Base-by-base conservation (phyloP, 352 stramenopile genomes). In the Pythium graminicola region DNA sequence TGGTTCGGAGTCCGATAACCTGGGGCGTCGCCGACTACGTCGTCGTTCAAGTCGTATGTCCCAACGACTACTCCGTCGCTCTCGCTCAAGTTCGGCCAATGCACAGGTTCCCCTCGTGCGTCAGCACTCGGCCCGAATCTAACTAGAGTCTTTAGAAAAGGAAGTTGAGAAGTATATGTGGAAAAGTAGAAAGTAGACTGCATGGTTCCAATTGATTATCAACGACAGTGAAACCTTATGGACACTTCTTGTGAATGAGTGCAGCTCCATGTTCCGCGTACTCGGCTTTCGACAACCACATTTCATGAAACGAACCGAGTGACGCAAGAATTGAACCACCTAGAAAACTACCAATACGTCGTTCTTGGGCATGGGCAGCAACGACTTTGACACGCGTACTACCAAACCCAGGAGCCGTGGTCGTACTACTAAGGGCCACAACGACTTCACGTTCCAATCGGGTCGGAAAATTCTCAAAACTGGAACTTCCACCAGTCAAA, bases 261-360 rank as follows among this genome's bases (percentile, higher is more conserved):
- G 83, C 73, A 28, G 94, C 78, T 20, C 97, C 97, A 66, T 95
- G 91, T 73, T 99, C 97, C 20, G 97, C 96, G 60, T 99, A 99
- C 73, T 99, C 97, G n/a, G 82, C 80, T 70, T 97, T 99, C 29
- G 93, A 97, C 61, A 99, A 96, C 95, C 95, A 99, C 95, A 99
- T 99, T 58, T 99, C 92, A 64, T 98, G 89, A 76, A 99, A 99
- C 31, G 88, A 98, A 13, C 93, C 95, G 41, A 99, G 76, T 28
- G 91, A 98, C 13, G 81, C 94, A 22, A 99, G 62, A 71, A 99
- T 99, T 39, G 95, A 99, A 6, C 95, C 97, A 45, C 97, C 97
- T 19, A 99, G 54, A 23, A 88, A 93, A 26, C 76, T 66, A 16
- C 79, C 76, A 42, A 90, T 67, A 26, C 73, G 79, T 31, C 82